phyloP scores from a whole-genome alignment of 2,329 filamentous ascomycete genomes.

The Ophiostoma quercus region DNA sequence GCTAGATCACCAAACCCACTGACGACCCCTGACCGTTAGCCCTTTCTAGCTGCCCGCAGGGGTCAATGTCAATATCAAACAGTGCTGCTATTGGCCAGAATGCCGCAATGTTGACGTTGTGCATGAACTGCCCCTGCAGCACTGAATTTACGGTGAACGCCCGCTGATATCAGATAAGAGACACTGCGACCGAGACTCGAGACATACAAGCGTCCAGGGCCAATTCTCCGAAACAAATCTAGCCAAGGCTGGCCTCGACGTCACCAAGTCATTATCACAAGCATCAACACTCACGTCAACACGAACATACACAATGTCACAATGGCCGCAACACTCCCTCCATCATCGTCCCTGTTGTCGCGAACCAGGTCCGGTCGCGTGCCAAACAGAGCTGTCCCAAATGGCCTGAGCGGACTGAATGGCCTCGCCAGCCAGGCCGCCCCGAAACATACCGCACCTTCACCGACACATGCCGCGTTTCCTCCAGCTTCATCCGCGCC shows the following conservation, averaged over 20 bases:
- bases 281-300: no score
- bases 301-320: slow-evolving; percentile 19
- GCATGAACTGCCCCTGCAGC: slow-evolving; percentile 16
- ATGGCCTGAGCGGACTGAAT: neutral
- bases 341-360: slow-evolving; percentile 26
- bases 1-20: slow-evolving; percentile 7
- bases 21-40: neutral
- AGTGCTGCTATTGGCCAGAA: slow-evolving; percentile 12
- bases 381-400: slow-evolving; percentile 23
- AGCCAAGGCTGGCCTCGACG: neutral
- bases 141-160: neutral
- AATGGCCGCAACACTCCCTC: slow-evolving; percentile 24
- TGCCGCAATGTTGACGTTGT: neutral
- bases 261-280: neutral
- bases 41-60: neutral
- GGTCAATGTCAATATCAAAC: slow-evolving; percentile 5
- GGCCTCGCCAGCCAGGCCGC: neutral
- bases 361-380: slow-evolving; percentile 31
- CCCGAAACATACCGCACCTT: neutral
- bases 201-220: neutral
- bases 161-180: neutral
- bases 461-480: neutral
- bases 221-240: neutral
- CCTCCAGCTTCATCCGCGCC: neutral
- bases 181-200: neutral